phyloP scores from a whole-genome alignment of 2,329 filamentous ascomycete species.

The Fusarium haematococcum region DNA sequence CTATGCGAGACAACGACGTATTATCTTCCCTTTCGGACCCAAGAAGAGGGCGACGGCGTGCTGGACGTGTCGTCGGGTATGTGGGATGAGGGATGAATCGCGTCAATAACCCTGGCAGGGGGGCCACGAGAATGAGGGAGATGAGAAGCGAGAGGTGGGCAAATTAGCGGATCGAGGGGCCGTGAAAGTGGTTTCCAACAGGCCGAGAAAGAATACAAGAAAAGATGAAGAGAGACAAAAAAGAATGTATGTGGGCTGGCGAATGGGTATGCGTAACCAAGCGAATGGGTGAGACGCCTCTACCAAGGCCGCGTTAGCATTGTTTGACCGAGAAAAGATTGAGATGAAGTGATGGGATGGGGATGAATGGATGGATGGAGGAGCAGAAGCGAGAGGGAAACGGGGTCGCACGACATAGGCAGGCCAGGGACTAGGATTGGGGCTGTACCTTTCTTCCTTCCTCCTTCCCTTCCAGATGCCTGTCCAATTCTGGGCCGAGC shows the following conservation, averaged over 20 bases:
- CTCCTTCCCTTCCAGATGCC: slow-evolving; percentile 18
- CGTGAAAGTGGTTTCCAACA: neutral
- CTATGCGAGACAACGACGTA: slow-evolving; percentile 14
- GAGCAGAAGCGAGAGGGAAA: slow-evolving; percentile 28
- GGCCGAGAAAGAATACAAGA: slow-evolving; percentile 15
- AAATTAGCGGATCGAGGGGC: slow-evolving; percentile 27
- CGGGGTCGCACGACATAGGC: slow-evolving; percentile 36
- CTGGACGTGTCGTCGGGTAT: slow-evolving; percentile 15
- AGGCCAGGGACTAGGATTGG: slow-evolving; percentile 23
- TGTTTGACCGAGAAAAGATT: slow-evolving; percentile 36
- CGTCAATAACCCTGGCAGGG: slow-evolving; percentile 32
- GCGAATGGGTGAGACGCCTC: slow-evolving; percentile 40
- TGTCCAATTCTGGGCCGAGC: slow-evolving; percentile 33
- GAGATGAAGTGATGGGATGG: slow-evolving; percentile 20
- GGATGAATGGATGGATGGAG: slow-evolving; percentile 18
- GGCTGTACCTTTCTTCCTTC: slow-evolving; percentile 25
- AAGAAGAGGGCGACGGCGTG: slow-evolving; percentile 1
- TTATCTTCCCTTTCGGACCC: neutral
- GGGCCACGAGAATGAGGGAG: slow-evolving; percentile 16
- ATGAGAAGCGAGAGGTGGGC: slow-evolving; percentile 27
- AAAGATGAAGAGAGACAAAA: slow-evolving; percentile 19
- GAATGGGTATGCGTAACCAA: slow-evolving; percentile 38
- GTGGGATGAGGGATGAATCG: slow-evolving; percentile 25
- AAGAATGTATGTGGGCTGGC: slow-evolving; percentile 34
- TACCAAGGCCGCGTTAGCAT: slow-evolving; percentile 39